Conservation (phyloP, 148 eudicot species). For the Pouteria glomerata region DNA sequence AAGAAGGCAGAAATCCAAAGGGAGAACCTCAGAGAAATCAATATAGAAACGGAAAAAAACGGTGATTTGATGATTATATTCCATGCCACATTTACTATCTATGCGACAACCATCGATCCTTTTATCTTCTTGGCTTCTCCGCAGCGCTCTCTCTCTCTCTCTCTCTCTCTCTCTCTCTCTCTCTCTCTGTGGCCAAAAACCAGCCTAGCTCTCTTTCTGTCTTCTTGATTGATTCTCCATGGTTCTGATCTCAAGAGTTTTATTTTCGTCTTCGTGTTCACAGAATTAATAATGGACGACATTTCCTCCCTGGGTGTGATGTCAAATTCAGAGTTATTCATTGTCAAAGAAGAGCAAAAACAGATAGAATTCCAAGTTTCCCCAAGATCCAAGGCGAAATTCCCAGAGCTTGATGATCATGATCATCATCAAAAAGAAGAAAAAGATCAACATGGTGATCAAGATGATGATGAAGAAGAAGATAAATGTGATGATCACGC, state of each 20-base stretch:
- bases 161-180: constrained; percentile 3
- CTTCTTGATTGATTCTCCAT: too few relatives aligned
- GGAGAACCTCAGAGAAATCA: neutral
- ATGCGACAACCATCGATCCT: neutral
- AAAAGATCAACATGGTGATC: too few relatives aligned
- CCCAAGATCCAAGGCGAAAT: neutral
- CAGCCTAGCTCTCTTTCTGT: too few relatives aligned
- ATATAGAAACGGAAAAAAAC: neutral
- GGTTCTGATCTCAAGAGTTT: too few relatives aligned
- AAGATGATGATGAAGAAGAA: too few relatives aligned
- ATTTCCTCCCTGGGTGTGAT: neutral
- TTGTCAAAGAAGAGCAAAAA: neutral
- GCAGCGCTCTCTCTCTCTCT: neutral
- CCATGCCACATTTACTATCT: neutral
- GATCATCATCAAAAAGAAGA: neutral
- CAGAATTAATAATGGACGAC: neutral
- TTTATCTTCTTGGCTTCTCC: neutral
- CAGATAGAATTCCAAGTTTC: neutral
- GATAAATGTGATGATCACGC: too few relatives aligned
- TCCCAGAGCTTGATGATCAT: neutral
- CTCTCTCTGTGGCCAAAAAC: too few relatives aligned
- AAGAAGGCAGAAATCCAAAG: neutral
- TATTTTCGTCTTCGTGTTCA: neutral
- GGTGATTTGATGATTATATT: constrained; percentile 1
- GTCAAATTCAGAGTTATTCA: constrained; percentile 8